Evolutionary conservation across 192 early-diverging fungal genomes (phyloP).

Genomic region (Allomyces macrogynus): DNA sequence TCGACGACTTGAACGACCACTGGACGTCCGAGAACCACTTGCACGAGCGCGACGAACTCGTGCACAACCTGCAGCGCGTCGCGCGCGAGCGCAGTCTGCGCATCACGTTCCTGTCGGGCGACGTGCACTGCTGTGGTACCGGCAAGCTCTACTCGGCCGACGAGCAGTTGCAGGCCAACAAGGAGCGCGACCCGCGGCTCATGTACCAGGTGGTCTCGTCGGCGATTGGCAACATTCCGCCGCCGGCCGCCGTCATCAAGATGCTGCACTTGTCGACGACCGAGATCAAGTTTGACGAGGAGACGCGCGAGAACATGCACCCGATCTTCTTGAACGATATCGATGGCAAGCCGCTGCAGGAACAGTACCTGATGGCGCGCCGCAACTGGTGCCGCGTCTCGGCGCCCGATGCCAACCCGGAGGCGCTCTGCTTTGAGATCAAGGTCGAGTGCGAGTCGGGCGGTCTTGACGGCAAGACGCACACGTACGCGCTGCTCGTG

Average conservation of each 20-base stretch:
- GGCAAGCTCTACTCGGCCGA: conserved; percentile 35
- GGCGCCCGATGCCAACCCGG: conserved; percentile 9
- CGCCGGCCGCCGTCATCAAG: conserved; percentile 44
- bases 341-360: conserved; percentile 31
- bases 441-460: conserved; percentile 23
- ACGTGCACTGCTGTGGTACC: conserved; percentile 47
- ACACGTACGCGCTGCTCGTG: too few relatives aligned
- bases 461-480: too few relatives aligned
- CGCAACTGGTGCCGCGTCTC: conserved; percentile 37
- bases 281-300: conserved; percentile 28
- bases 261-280: conserved; percentile 39
- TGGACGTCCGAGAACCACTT: conserved; percentile 45
- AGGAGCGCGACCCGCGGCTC: conserved; percentile 37
- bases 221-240: conserved; percentile 62
- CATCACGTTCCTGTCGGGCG: conserved; percentile 61
- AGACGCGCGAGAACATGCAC: conserved; percentile 51
- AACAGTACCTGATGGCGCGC: conserved; percentile 29
- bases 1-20: conserved; percentile 72
- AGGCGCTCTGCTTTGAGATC: conserved; percentile 25
- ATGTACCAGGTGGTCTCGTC: conserved; percentile 67
- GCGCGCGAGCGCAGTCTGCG: conserved; percentile 35
- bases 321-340: conserved; percentile 45
- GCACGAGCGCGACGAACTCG: conserved; percentile 43
- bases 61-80: conserved; percentile 43
- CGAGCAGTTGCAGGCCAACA: conserved; percentile 13